Evolutionary conservation across 2,329 filamentous ascomycete species (phyloP), one percentile per base, ranked within the genome.

Genomic region (Pseudogymnoascus sp.): DNA sequence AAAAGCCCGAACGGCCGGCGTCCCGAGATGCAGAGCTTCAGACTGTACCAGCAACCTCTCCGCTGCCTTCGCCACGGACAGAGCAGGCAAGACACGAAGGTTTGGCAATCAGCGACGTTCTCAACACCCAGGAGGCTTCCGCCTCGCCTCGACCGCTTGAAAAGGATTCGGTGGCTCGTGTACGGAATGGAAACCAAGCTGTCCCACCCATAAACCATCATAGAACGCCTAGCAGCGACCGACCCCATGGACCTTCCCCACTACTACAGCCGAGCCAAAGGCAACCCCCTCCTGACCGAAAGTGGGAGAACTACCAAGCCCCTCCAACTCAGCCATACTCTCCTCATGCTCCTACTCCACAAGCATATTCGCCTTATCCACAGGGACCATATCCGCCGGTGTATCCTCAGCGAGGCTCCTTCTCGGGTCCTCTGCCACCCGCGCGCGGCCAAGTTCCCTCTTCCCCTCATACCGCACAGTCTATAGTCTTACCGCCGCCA

Each of bases 391-490:
- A 54, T 3, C 15, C 47, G 29, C 15, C 47, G 5, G 47, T 54
- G n/a, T 54, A 54, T 35, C 63, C 63, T 10, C 54, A 59, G 29
- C 47, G 58, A 59, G 66, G 69, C 47, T 67, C 67, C 13, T 67
- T 70, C 57, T 63, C 69, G 13, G 63, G 63, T 60, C 66, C 69
- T 15, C 37, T 71, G 17, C 67, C 66, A 58, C 67, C 66, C 37
- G 67, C 68, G 40, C 68, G 68, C 60, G 64, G 64, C 39, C 67
- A 67, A 64, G 63, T 71, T 39, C 71, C 71, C 54, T 72, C 70
- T 57, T 71, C 70, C 40, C 70, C 70, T n/a, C 36, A 68, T 3
- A 68, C 68, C 41, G 36, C 64, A 44, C 64, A 64, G 36, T 60
- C 63, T 3, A 64, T 69, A 54, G 62, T 65, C 36, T 59, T 71